phyloP scores from a whole-genome alignment of 805 yeast genomes.

The Metschnikowia cerradonensis region DNA sequence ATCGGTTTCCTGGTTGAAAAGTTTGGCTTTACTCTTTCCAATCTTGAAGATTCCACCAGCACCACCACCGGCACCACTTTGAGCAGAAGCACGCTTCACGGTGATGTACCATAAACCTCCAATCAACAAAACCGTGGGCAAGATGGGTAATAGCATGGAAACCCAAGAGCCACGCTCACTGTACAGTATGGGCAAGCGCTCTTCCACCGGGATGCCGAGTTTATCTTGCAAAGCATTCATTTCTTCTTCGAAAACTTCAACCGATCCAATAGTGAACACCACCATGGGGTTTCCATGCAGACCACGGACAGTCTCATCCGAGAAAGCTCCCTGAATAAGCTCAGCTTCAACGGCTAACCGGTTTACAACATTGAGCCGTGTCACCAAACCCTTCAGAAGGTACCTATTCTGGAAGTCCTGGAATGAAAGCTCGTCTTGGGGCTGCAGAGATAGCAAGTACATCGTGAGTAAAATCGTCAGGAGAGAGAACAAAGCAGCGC shows the following conservation, averaged over 20 bases:
- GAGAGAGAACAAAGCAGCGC: conserved; percentile 14
- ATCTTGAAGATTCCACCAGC: conserved; percentile 78
- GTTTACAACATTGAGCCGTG: conserved; percentile 69
- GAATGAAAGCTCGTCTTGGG: conserved; percentile 44
- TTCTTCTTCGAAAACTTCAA: conserved; percentile 80
- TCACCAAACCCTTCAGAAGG: conserved; percentile 74
- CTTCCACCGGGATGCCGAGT: conserved; percentile 60
- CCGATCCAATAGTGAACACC: conserved; percentile 82
- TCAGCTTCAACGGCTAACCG: conserved; percentile 69
- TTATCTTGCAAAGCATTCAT: conserved; percentile 68
- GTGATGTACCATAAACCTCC: conserved; percentile 75
- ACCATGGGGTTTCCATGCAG: conserved; percentile 44
- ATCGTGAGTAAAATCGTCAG: conserved; percentile 17
- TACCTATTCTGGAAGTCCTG: conserved; percentile 84
- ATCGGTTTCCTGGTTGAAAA: conserved; percentile 87
- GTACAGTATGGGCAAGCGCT: conserved; percentile 75
- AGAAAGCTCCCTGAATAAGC: conserved; percentile 43
- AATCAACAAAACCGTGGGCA: conserved; percentile 76
- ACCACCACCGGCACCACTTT: conserved; percentile 54
- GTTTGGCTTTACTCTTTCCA: conserved; percentile 87
- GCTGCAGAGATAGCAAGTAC: conserved; percentile 13
- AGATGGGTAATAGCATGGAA: conserved; percentile 60
- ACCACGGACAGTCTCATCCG: conserved; percentile 39
- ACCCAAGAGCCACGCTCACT: conserved; percentile 63
- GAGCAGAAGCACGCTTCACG: conserved; percentile 46